A percentile compares a stretch with the other conserved stretches of the same genome.
These are phyloP conservation scores for Acacia concinna DNA, from an alignment of 331 rosid species.

Conservation along the genomic window DNA sequence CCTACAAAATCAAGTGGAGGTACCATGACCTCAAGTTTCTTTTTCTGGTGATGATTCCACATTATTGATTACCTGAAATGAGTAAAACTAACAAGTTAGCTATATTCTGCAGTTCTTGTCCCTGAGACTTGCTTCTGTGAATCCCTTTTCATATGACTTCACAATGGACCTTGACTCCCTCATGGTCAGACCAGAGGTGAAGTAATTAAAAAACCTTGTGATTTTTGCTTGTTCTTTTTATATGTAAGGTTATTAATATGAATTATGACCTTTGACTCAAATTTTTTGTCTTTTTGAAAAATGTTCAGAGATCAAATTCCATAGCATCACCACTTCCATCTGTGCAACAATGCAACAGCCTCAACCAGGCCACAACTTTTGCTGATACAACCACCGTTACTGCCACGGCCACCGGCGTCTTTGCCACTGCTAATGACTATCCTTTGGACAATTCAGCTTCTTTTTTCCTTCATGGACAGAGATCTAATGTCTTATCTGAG, in stretches of 20 bases:
- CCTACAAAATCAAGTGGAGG: slow-evolving; percentile 99
- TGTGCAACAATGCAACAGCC: slow-evolving; percentile 58
- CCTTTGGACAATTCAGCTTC: slow-evolving; percentile 50
- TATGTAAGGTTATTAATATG: not conserved
- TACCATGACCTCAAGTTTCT: slow-evolving; percentile 27
- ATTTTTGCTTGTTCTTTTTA: not conserved
- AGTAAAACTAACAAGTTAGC: slow-evolving; percentile 19
- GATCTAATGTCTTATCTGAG: slow-evolving; percentile 52
- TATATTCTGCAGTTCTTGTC: slow-evolving; percentile 71
- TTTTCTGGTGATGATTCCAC: slow-evolving; percentile 4
- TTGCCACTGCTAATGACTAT: slow-evolving; percentile 40
- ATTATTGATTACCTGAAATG: not conserved
- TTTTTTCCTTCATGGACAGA: slow-evolving; percentile 52
- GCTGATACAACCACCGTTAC: slow-evolving; percentile 34
- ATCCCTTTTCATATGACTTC: slow-evolving; percentile 67
- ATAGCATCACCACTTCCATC: slow-evolving; percentile 44
- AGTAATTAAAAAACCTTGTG: not conserved
- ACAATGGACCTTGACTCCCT: slow-evolving; percentile 57
- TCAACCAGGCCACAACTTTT: slow-evolving; percentile 45
- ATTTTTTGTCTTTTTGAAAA: not conserved
- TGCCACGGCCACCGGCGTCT: slow-evolving; percentile 10
- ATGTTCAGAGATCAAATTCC: slow-evolving; percentile 47
- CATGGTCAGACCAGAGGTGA: slow-evolving; percentile 70
- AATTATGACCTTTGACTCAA: not conserved
- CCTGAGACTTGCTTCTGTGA: slow-evolving; percentile 79